Percentiles rank a stretch among this genome's conserved stretches.
Evolutionary conservation across 2,329 filamentous ascomycete genomes (phyloP).

Genomic region (Talaromyces sp.): DNA sequence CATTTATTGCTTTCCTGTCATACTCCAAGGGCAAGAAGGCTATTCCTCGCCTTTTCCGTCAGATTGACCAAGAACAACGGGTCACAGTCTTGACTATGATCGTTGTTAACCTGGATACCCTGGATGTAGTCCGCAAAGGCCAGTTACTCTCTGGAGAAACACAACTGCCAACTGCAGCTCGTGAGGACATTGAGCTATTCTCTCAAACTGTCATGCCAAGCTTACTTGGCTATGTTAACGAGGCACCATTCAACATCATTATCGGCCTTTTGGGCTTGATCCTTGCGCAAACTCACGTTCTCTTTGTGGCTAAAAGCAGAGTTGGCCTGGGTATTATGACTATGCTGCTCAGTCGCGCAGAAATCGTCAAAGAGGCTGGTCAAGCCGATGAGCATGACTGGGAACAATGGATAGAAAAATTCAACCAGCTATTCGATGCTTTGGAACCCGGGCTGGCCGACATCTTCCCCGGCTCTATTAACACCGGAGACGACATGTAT

Average conservation of each 20-base stretch:
- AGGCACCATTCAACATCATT: conserved; percentile 84
- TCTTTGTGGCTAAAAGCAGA: conserved; percentile 76
- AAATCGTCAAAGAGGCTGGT: conserved; percentile 80
- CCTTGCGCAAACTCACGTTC: conserved; percentile 73
- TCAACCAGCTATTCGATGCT: conserved; percentile 79
- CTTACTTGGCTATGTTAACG: conserved; percentile 82
- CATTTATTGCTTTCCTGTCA: conserved; percentile 92
- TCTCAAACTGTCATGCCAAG: conserved; percentile 81
- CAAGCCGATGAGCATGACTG: conserved; percentile 65
- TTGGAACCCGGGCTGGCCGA: conserved; percentile 77
- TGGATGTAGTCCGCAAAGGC: conserved; percentile 82
- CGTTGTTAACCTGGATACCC: conserved; percentile 81
- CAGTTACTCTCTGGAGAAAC: conserved; percentile 67
- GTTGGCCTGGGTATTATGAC: conserved; percentile 87
- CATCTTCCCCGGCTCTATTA: conserved; percentile 88
- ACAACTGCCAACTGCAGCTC: conserved; percentile 67
- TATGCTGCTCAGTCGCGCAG: conserved; percentile 88
- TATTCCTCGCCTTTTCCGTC: conserved; percentile 88
- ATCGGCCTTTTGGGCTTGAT: conserved; percentile 83
- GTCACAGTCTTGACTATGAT: conserved; percentile 93
- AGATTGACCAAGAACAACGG: conserved; percentile 85
- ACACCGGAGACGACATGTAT: conserved; percentile 86
- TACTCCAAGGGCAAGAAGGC: conserved; percentile 95
- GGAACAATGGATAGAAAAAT: conserved; percentile 76
- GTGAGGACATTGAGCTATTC: conserved; percentile 91